Conservation (phyloP, 768 basidiomycete genomes). For the Mycena leptocephala region DNA sequence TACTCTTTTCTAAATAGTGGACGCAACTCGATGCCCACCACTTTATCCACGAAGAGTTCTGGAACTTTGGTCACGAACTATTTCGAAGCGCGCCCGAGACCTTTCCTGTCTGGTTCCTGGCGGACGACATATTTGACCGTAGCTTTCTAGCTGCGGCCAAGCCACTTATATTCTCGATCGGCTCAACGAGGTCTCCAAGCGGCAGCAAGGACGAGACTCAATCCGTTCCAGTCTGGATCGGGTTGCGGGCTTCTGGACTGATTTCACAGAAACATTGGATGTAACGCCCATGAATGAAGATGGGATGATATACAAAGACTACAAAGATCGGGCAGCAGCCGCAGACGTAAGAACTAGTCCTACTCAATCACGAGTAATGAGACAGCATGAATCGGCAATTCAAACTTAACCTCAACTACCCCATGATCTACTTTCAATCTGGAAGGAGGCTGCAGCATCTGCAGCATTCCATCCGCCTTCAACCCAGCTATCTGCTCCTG, state of each 20-base stretch:
- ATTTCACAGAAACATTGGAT: conserved; percentile 15
- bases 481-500: conserved; percentile 27
- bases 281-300: background rate
- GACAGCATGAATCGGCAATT: conserved; percentile 32
- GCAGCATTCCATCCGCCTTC: conserved; percentile 31
- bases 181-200: conserved; percentile 22
- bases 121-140: too few relatives aligned
- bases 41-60: too few relatives aligned
- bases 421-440: conserved; percentile 27
- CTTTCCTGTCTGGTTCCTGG: too few relatives aligned
- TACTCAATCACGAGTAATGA: conserved; percentile 35
- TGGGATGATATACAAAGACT: too few relatives aligned
- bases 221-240: conserved; percentile 23
- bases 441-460: conserved; percentile 30
- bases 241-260: conserved; percentile 17
- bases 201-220: conserved; percentile 20
- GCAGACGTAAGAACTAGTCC: conserved; percentile 6
- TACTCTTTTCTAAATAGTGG: too few relatives aligned
- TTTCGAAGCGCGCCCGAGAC: too few relatives aligned
- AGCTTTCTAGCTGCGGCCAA: too few relatives aligned
- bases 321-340: background rate
- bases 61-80: too few relatives aligned
- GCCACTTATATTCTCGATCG: conserved; percentile 16
- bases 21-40: too few relatives aligned
- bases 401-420: conserved; percentile 25